These are phyloP conservation scores for Warburgia ugandensis DNA, from an alignment of 164 flowering plant genomes.

Conservation along the genomic window DNA sequence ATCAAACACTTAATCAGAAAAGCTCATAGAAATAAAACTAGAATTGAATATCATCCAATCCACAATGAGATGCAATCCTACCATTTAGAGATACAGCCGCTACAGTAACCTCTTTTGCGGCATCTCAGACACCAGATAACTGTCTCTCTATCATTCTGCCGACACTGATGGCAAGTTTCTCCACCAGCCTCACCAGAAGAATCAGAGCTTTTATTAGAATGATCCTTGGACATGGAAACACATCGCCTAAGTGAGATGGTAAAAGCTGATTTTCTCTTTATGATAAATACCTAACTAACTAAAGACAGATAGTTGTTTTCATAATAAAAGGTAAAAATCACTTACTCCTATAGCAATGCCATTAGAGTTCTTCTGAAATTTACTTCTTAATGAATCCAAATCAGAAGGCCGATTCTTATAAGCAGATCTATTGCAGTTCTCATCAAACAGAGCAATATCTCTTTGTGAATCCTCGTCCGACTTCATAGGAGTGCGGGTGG, in stretches of 20 bases:
- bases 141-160: conserved; percentile 40
- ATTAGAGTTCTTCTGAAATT: conserved; percentile 39
- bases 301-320: no score
- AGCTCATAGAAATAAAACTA: not conserved
- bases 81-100: conserved; percentile 73
- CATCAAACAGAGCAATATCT: conserved; percentile 45
- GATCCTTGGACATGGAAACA: conserved; percentile 17
- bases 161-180: conserved; percentile 87
- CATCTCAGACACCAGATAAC: conserved; percentile 80
- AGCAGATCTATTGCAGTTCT: conserved; percentile 31
- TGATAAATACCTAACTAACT: no score
- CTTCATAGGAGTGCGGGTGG: conserved; percentile 30
- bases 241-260: no score
- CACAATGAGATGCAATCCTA: conserved; percentile 23
- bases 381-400: conserved; percentile 43
- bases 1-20: conserved; percentile 3
- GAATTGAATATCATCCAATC: conserved; percentile 4
- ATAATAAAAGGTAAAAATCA: no score
- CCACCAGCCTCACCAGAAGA: conserved; percentile 69
- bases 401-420: conserved; percentile 34
- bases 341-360: conserved; percentile 41
- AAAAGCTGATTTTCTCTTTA: no score
- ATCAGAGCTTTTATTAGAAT: conserved; percentile 54
- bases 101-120: conserved; percentile 82
- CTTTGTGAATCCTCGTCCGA: conserved; percentile 31